Evolutionary conservation across 2,329 filamentous ascomycete genomes (phyloP).

Genomic region (Raffaelea deltoideospora): DNA sequence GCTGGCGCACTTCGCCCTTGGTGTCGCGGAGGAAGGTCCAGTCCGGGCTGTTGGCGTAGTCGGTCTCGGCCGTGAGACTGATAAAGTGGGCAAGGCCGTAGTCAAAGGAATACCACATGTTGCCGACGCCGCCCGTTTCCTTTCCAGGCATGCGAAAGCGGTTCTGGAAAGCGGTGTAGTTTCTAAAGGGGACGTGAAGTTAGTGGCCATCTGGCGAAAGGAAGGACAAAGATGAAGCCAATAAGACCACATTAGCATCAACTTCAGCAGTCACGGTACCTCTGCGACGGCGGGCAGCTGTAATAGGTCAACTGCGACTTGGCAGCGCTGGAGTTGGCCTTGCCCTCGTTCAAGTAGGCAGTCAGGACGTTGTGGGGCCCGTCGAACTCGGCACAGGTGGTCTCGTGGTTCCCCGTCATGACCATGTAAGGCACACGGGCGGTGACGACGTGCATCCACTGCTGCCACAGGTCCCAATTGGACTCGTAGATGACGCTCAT

Average conservation of each 20-base stretch:
- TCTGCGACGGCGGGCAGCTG: conserved; percentile 34
- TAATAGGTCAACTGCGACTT: conserved; percentile 17
- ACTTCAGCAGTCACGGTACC: too few species aligned
- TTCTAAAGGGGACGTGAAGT: conserved; percentile 11
- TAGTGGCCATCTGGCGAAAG: background rate
- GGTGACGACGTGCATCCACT: conserved; percentile 28
- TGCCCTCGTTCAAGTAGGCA: conserved; percentile 28
- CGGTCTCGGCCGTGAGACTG: conserved; percentile 28
- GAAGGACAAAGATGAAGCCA: too few species aligned
- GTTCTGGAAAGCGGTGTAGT: conserved; percentile 34
- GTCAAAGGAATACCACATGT: conserved; percentile 37
- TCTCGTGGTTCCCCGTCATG: conserved; percentile 33
- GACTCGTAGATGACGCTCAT: conserved; percentile 33
- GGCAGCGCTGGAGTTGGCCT: conserved; percentile 24
- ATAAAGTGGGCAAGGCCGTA: conserved; percentile 38
- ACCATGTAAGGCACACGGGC: conserved; percentile 32
- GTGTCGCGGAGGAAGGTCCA: conserved; percentile 27
- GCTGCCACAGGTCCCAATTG: conserved; percentile 37
- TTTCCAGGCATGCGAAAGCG: conserved; percentile 35
- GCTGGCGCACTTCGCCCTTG: conserved; percentile 22
- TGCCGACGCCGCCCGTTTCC: conserved; percentile 30
- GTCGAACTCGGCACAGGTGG: conserved; percentile 30
- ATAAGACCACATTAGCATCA: too few species aligned
- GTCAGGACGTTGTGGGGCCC: conserved; percentile 26
- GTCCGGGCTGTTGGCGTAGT: conserved; percentile 30